A percentile compares a stretch with the other conserved stretches of the same genome.
These are phyloP conservation scores for Puccinia triticina DNA, from an alignment of 1,284 basidiomycete species.

Conservation along the genomic window DNA sequence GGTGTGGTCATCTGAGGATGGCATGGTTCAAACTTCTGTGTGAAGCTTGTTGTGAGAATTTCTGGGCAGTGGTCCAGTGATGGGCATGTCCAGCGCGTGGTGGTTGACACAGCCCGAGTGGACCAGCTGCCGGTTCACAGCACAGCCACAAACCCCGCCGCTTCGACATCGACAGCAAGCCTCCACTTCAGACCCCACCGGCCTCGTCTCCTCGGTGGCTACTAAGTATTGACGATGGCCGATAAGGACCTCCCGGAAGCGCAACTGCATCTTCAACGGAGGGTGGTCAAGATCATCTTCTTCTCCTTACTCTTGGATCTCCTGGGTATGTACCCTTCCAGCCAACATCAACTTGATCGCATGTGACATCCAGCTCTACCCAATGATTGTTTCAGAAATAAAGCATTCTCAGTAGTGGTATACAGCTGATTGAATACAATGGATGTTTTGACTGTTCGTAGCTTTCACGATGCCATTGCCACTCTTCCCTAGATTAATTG, in stretches of 20 bases:
- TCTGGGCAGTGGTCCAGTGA: not conserved
- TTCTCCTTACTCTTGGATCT: slow-evolving; percentile 83
- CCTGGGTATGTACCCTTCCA: slow-evolving; percentile 65
- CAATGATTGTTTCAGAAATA: too few species aligned
- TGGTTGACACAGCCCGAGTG: not conserved
- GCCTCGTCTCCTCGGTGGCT: too few species aligned
- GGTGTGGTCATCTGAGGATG: too few species aligned
- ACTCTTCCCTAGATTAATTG: slow-evolving; percentile 72
- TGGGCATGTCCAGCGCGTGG: not conserved
- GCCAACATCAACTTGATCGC: not conserved
- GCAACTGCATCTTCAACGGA: not conserved
- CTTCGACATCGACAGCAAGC: too few species aligned
- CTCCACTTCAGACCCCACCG: too few species aligned
- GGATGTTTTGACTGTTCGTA: slow-evolving; percentile 55
- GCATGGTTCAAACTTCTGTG: too few species aligned
- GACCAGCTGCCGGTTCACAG: not conserved
- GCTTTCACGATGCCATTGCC: slow-evolving; percentile 94
- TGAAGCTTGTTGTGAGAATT: too few species aligned
- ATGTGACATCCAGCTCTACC: too few species aligned
- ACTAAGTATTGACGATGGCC: not conserved
- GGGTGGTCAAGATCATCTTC: slow-evolving; percentile 71
- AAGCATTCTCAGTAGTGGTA: too few species aligned
- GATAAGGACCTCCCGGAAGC: not conserved
- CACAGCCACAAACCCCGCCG: too few species aligned
- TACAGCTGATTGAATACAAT: not conserved